Evolutionary conservation across 2,329 filamentous ascomycete species (phyloP), one percentile per base, ranked within the genome.

Genomic region (Trichoderma citrinoviride): DNA sequence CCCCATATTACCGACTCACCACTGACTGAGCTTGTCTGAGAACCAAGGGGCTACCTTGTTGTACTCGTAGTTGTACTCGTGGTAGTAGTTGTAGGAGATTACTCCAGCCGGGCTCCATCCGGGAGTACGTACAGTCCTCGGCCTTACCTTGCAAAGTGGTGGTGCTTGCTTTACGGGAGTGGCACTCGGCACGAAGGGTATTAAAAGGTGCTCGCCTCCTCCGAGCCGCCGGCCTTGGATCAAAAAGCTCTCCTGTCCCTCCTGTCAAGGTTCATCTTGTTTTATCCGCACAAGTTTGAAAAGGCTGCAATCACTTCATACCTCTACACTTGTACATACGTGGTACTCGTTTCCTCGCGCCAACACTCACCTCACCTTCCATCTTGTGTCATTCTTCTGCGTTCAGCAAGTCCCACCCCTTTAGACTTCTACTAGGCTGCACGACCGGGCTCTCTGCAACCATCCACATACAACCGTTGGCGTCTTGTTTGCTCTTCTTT

Each of bases 131-230:
- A 43, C 33, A 50, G 37, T 40, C 21, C 46, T 29, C 21, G 27
- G 57, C 23, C 23, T 23, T 41, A 46, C 23, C 23, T 23, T 41
- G 21, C 15, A 14, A 12, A 37, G 33, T 37, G 7, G 7, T 33
- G 33, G 33, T 37, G 33, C 33, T 37, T 61, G 40, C 43, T 29
- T 43, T 3, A 1, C 25, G 7, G 23, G 23, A n/a, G 25, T 29
- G 29, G 49, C 25, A 25, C 27, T 27, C 19, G 29, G 49, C 19
- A 52, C 10, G 33, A 37, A 37, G 33, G 33, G 29, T 61, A 61
- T 61, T 61, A 61, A 61, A 52, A 52, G 57, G 46, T 61, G 37
- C 56, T 60, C 57, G 40, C 57, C 57, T 61, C 57, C 57, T 61
- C 57, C 23, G n/a, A 7, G 57, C 57, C 57, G 57, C 57, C 57